A percentile compares a stretch with the other conserved stretches of the same genome.
phyloP scores from a whole-genome alignment of 129 eudicot genomes.

The Glebionis coronaria region DNA sequence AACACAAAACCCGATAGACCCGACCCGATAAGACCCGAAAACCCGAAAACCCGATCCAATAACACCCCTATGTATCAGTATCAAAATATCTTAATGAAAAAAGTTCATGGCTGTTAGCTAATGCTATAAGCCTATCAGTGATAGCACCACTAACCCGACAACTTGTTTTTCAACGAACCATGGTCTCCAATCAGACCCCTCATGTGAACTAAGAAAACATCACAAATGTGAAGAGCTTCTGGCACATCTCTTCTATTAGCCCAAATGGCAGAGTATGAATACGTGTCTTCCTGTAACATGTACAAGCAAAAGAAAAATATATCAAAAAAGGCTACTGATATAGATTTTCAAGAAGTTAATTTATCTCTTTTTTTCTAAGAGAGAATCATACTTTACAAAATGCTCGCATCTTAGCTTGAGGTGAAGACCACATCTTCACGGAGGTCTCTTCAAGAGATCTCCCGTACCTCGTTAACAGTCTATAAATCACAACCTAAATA shows the following conservation, averaged over 20 bases:
- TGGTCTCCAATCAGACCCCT: slow-evolving; percentile 2
- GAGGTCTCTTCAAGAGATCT: slow-evolving; percentile 1
- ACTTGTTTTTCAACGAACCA: slow-evolving; percentile 10
- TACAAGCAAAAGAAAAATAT: background rate
- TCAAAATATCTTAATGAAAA: background rate
- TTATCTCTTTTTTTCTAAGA: background rate
- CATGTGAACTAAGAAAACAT: slow-evolving; percentile 20
- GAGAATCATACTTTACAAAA: background rate
- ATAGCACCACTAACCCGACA: slow-evolving; percentile 1
- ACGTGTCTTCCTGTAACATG: slow-evolving; percentile 1
- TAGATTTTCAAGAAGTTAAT: background rate
- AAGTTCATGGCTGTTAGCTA: background rate
- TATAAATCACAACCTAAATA: too few relatives aligned
- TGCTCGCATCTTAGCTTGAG: background rate
- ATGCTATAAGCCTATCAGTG: background rate
- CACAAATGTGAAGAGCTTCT: slow-evolving; percentile 23
- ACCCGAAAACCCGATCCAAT: too few relatives aligned
- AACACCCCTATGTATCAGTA: too few relatives aligned
- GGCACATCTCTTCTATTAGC: slow-evolving; percentile 31
- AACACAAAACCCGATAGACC: too few relatives aligned
- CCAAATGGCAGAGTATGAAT: slow-evolving; percentile 17
- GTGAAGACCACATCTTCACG: background rate
- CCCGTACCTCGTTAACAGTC: slow-evolving; percentile 7
- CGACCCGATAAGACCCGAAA: too few relatives aligned
- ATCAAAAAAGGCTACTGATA: background rate